A percentile compares a stretch with the other conserved stretches of the same genome.
Evolutionary conservation across 257 asterid species (phyloP).

Genomic region (Scutellaria minor): DNA sequence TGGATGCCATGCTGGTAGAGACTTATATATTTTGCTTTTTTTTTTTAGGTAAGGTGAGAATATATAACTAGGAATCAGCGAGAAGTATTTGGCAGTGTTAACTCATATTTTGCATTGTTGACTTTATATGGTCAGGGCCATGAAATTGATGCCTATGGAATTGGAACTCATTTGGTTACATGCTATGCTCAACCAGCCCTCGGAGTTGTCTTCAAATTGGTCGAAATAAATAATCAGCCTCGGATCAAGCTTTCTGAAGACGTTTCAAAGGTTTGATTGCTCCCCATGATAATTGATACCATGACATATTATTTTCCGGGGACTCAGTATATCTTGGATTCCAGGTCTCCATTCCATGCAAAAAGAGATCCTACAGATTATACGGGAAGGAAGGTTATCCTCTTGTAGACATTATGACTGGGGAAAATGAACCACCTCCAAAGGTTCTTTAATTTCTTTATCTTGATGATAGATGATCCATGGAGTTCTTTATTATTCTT

Average conservation of each 20-base stretch:
- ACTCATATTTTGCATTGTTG: slow-evolving; percentile 23
- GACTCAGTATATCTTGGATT: slow-evolving; percentile 33
- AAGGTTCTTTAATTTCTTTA: slow-evolving; percentile 52
- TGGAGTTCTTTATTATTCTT: slow-evolving; percentile 3
- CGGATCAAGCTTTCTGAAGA: slow-evolving; percentile 98
- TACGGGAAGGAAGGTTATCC: slow-evolving; percentile 95
- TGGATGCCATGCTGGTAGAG: slow-evolving; percentile 25
- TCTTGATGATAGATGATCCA: slow-evolving; percentile 15
- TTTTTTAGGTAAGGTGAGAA: too few species aligned
- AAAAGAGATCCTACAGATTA: slow-evolving; percentile 86
- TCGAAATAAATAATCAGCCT: slow-evolving; percentile 92
- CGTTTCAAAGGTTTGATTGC: slow-evolving; percentile 78
- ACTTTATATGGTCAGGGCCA: slow-evolving; percentile 72
- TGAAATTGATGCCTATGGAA: slow-evolving; percentile 91
- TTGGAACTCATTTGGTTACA: slow-evolving; percentile 97
- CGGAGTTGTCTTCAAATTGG: slow-evolving; percentile 95
- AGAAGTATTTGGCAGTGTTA: slow-evolving; percentile 1
- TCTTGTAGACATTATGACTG: slow-evolving; percentile 93
- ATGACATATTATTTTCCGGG: slow-evolving; percentile 18
- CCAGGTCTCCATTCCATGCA: slow-evolving; percentile 98
- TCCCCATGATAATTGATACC: slow-evolving; percentile 27
- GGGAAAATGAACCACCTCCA: slow-evolving; percentile 91
- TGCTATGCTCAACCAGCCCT: slow-evolving; percentile 98
- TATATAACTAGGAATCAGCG: neutral
- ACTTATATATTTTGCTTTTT: neutral